A percentile compares a stretch with the other conserved stretches of the same genome.
These are phyloP conservation scores for Apiospora rasikravindrae DNA, from an alignment of 2,329 filamentous ascomycete species.

Conservation along the genomic window DNA sequence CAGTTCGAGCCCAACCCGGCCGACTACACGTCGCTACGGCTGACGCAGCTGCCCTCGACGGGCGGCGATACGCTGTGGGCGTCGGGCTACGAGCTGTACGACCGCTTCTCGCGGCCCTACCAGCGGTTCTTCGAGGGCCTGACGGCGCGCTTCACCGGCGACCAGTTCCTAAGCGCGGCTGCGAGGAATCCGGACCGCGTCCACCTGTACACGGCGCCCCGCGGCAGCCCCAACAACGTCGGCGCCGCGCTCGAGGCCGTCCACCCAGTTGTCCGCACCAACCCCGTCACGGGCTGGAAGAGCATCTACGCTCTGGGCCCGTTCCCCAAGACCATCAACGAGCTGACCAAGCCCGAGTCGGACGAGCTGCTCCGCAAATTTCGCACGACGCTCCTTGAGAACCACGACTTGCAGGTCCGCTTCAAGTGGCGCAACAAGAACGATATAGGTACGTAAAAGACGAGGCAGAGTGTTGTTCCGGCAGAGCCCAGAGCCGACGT, in stretches of 20 bases:
- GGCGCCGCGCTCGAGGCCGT: constrained; percentile 52
- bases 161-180: constrained; percentile 45
- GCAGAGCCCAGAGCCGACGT: neutral
- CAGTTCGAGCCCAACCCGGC: constrained; percentile 64
- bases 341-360: constrained; percentile 48
- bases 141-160: constrained; percentile 51
- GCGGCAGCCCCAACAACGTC: constrained; percentile 50
- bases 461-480: neutral
- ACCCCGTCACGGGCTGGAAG: constrained; percentile 68
- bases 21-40: constrained; percentile 65
- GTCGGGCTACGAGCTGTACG: constrained; percentile 65
- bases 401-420: constrained; percentile 55
- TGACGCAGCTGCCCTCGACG: constrained; percentile 60
- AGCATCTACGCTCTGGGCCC: constrained; percentile 49
- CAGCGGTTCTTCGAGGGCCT: constrained; percentile 57
- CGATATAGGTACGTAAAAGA: constrained; percentile 42
- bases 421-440: constrained; percentile 52
- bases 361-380: constrained; percentile 48
- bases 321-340: constrained; percentile 50
- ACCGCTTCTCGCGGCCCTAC: constrained; percentile 56
- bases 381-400: constrained; percentile 47
- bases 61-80: constrained; percentile 67
- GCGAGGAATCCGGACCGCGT: constrained; percentile 23
- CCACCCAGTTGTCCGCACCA: constrained; percentile 64
- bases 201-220: constrained; percentile 40